Evolutionary conservation across 2,329 filamentous ascomycete species (phyloP).

Genomic region (Fusarium agapanthi): DNA sequence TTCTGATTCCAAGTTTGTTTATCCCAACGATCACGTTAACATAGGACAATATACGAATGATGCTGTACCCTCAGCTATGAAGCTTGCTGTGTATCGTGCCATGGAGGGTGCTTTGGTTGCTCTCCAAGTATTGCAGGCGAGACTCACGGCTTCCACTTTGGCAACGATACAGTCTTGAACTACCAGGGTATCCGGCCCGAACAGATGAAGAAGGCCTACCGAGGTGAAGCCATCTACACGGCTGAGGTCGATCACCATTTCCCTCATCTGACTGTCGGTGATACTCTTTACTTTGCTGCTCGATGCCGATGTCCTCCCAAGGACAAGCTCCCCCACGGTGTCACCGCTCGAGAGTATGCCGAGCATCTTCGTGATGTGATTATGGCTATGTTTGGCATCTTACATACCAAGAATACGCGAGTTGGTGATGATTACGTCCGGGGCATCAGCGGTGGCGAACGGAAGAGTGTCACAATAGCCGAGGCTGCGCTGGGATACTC

Average conservation of each 20-base stretch:
- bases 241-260: conserved; percentile 84
- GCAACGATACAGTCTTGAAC: conserved; percentile 74
- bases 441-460: conserved; percentile 60
- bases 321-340: conserved; percentile 63
- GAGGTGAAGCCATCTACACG: conserved; percentile 84
- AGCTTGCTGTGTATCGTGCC: neutral
- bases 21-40: conserved; percentile 7
- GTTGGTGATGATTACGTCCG: conserved; percentile 76
- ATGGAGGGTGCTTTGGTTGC: neutral
- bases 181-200: conserved; percentile 72
- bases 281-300: conserved; percentile 79
- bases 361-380: conserved; percentile 71
- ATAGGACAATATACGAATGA: conserved; percentile 7
- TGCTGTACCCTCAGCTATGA: conserved; percentile 1
- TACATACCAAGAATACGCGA: conserved; percentile 71
- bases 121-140: conserved; percentile 71
- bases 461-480: conserved; percentile 51
- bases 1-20: neutral
- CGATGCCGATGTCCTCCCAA: conserved; percentile 65
- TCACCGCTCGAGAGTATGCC: conserved; percentile 60
- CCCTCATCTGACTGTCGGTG: conserved; percentile 75
- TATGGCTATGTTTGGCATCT: conserved; percentile 76
- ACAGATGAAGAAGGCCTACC: conserved; percentile 77
- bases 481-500: conserved; percentile 45
- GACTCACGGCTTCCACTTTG: conserved; percentile 77